These are phyloP conservation scores for Elaeagnus macrophylla DNA, from an alignment of 306 rosid genomes.

Conservation along the genomic window DNA sequence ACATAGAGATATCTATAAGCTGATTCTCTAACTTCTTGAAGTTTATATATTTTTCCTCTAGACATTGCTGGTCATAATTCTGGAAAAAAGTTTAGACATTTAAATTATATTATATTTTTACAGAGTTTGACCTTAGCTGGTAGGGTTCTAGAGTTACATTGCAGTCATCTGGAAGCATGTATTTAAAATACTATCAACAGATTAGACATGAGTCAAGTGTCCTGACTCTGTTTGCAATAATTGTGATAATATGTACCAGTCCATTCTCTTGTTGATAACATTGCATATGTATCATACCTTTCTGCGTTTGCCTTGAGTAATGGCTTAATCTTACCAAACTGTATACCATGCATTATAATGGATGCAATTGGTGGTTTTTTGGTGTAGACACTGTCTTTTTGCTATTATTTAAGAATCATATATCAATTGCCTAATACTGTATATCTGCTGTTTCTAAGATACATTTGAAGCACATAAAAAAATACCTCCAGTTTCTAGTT, in stretches of 20 bases:
- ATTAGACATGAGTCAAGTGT: no score
- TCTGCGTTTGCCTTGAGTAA: slow-evolving; percentile 9
- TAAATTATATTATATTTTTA: no score
- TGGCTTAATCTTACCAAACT: slow-evolving; percentile 9
- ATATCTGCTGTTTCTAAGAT: slow-evolving; percentile 41
- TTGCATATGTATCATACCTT: neutral
- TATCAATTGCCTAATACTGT: slow-evolving; percentile 27
- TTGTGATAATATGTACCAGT: neutral
- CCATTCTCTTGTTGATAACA: neutral
- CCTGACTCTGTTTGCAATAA: no score
- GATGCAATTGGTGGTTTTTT: neutral
- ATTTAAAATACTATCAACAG: no score
- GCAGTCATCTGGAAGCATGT: no score
- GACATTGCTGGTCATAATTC: no score
- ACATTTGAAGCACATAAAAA: slow-evolving; percentile 56
- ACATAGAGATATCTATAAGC: no score
- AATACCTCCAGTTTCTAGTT: slow-evolving; percentile 35
- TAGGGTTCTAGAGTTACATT: no score
- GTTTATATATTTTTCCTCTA: no score
- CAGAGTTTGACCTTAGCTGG: no score
- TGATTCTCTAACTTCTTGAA: no score
- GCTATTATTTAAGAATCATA: slow-evolving; percentile 10
- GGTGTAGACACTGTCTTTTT: slow-evolving; percentile 3
- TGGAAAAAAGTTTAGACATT: no score
- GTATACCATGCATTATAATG: slow-evolving; percentile 3